These are phyloP conservation scores for Blumeria hordei DNA, from an alignment of 2,329 filamentous ascomycete species.

Conservation along the genomic window DNA sequence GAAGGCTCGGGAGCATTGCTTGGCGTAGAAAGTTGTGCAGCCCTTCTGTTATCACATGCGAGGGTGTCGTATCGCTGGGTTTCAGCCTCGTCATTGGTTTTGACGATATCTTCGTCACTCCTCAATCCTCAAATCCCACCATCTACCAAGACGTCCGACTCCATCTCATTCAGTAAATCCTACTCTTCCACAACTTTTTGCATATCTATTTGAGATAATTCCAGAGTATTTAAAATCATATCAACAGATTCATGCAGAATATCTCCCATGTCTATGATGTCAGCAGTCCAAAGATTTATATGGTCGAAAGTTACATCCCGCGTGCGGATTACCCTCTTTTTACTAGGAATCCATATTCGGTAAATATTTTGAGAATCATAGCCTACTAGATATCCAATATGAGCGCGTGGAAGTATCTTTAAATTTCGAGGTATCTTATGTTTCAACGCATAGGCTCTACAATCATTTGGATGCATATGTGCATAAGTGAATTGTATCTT, in stretches of 20 bases:
- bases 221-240: background rate
- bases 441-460: constrained; percentile 1
- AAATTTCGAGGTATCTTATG: background rate
- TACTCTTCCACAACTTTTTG: background rate
- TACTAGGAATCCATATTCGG: background rate
- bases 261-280: background rate
- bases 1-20: no score
- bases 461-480: background rate
- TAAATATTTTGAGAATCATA: background rate
- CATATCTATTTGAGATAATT: background rate
- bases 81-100: no score
- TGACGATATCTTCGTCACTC: no score
- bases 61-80: no score
- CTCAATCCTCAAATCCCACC: no score
- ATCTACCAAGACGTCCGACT: no score
- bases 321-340: background rate
- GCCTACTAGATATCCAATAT: background rate
- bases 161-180: background rate
- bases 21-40: no score
- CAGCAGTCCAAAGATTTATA: background rate
- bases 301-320: background rate
- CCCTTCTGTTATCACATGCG: no score
- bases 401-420: background rate
- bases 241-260: background rate
- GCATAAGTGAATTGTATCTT: background rate